These are phyloP conservation scores for Prunus salicina DNA, from an alignment of 306 rosid species.

Conservation along the genomic window DNA sequence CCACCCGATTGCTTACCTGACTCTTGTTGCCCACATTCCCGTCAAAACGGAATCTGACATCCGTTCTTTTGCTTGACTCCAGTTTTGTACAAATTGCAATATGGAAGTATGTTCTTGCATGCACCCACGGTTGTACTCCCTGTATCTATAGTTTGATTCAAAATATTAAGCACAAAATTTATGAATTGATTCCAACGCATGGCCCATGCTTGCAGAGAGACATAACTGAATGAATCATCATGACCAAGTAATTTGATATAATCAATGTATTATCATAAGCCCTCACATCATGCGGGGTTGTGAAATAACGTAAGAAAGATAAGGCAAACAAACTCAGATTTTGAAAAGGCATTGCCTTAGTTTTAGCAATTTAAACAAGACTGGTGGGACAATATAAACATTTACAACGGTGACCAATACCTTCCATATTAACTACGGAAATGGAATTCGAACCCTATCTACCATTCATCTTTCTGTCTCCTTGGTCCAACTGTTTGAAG, in stretches of 20 bases:
- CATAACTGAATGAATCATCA: neutral
- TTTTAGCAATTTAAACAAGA: conserved; percentile 20
- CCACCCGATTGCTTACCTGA: too few species aligned
- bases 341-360: neutral
- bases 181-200: neutral
- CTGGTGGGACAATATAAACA: conserved; percentile 31
- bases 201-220: neutral
- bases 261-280: neutral
- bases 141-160: too few species aligned
- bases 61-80: too few species aligned
- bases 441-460: neutral
- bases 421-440: neutral
- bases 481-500: conserved; percentile 25
- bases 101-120: too few species aligned
- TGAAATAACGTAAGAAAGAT: neutral
- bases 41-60: too few species aligned
- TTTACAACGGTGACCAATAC: conserved; percentile 33
- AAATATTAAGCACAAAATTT: too few species aligned
- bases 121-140: too few species aligned
- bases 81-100: too few species aligned
- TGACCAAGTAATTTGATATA: neutral
- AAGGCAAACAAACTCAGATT: neutral
- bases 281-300: neutral
- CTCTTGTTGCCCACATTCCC: too few species aligned
- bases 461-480: conserved; percentile 4